phyloP scores from a whole-genome alignment of 1,139 yeast species.

The Trichomonascaceae sp. region DNA sequence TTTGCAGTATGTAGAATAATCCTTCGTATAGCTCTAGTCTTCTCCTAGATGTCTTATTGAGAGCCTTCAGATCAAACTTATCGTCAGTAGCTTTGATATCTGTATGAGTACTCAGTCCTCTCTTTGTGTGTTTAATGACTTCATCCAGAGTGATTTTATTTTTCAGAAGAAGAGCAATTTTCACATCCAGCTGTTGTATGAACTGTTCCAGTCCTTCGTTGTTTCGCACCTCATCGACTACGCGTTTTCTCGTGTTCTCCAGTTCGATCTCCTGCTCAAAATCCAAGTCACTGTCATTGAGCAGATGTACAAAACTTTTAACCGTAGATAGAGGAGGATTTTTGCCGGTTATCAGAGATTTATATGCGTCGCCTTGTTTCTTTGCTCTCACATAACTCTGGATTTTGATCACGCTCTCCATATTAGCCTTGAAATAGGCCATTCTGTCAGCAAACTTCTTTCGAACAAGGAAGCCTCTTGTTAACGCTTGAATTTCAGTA shows the following conservation, averaged over 20 bases:
- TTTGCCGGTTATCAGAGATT: slow-evolving; percentile 56
- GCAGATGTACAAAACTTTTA: slow-evolving; percentile 65
- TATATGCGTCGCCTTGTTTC: slow-evolving; percentile 68
- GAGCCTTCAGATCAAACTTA: slow-evolving; percentile 36
- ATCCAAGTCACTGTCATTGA: slow-evolving; percentile 69
- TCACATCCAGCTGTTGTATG: slow-evolving; percentile 75
- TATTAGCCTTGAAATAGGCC: slow-evolving; percentile 49
- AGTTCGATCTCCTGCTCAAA: slow-evolving; percentile 70
- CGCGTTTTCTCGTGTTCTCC: slow-evolving; percentile 61
- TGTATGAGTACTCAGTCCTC: slow-evolving; percentile 24
- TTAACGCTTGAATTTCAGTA: slow-evolving; percentile 44
- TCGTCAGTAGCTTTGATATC: slow-evolving; percentile 25
- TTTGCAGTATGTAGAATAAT: slow-evolving; percentile 74
- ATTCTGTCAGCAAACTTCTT: slow-evolving; percentile 37
- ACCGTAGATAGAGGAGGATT: slow-evolving; percentile 79
- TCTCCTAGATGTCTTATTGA: slow-evolving; percentile 37
- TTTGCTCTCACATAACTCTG: slow-evolving; percentile 70
- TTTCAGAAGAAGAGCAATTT: slow-evolving; percentile 69
- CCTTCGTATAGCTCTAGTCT: slow-evolving; percentile 64
- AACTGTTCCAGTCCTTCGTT: slow-evolving; percentile 68
- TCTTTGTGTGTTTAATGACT: slow-evolving; percentile 50
- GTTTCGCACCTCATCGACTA: slow-evolving; percentile 53
- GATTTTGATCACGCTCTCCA: slow-evolving; percentile 55
- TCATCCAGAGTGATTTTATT: slow-evolving; percentile 79
- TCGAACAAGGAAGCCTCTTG: slow-evolving; percentile 45